Conservation (phyloP, 441 rosid species). For the Erodium moschatum region DNA sequence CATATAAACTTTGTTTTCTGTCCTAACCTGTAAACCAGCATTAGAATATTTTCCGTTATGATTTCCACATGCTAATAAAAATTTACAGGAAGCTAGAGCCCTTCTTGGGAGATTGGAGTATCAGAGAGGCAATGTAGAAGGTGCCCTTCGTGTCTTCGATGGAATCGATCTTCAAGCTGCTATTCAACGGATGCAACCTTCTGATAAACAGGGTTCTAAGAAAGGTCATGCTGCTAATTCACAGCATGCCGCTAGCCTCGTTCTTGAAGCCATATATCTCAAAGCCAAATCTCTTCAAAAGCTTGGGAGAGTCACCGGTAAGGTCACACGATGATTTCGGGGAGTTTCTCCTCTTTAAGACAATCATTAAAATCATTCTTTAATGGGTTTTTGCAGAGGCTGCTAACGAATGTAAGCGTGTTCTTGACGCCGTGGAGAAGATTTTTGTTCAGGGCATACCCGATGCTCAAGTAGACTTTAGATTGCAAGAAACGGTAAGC, state of each 20-base stretch:
- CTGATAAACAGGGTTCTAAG: constrained; percentile 45
- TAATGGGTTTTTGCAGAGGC: constrained; percentile 49
- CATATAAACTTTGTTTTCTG: background rate
- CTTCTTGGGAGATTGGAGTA: constrained; percentile 87
- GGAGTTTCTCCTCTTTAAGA: background rate
- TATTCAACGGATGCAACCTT: constrained; percentile 56
- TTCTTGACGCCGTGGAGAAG: constrained; percentile 79
- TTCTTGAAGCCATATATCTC: constrained; percentile 80
- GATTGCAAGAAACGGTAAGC: constrained; percentile 72
- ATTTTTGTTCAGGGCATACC: constrained; percentile 73
- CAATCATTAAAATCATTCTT: no score
- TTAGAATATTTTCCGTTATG: background rate
- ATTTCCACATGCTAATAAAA: constrained; percentile 9
- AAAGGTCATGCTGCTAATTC: constrained; percentile 46
- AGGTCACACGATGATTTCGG: background rate
- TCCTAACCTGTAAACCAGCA: no score
- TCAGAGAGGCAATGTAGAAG: constrained; percentile 86
- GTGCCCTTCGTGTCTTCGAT: constrained; percentile 83
- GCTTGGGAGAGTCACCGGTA: constrained; percentile 70
- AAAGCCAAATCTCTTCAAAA: constrained; percentile 88
- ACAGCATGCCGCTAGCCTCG: constrained; percentile 71
- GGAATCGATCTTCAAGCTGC: constrained; percentile 91
- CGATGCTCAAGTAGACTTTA: constrained; percentile 58
- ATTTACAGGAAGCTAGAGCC: constrained; percentile 79
- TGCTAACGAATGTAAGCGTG: constrained; percentile 66